Evolutionary conservation across 176 grass and related monocot genomes (phyloP).

Genomic region (Secale cereale): DNA sequence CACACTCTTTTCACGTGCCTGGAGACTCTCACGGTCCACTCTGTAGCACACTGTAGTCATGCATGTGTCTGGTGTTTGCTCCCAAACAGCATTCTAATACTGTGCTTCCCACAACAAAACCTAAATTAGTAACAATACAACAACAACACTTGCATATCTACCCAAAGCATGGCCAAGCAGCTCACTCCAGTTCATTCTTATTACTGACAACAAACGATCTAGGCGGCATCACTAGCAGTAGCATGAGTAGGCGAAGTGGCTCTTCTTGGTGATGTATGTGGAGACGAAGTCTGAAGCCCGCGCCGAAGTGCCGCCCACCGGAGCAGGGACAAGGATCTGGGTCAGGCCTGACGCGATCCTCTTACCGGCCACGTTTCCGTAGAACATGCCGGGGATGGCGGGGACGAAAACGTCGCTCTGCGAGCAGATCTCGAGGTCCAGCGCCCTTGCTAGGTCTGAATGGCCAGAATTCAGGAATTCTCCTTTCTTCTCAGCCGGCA

Average conservation of each 20-base stretch:
- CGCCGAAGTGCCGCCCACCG: conserved; percentile 11
- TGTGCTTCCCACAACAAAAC: conserved; percentile 21
- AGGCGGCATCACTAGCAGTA: conserved; percentile 37
- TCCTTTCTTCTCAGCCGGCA: conserved; percentile 67
- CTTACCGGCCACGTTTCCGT: conserved; percentile 70
- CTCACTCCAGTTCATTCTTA: conserved; percentile 24
- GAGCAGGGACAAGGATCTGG: conserved; percentile 59
- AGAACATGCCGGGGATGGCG: conserved; percentile 73
- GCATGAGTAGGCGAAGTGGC: conserved; percentile 69
- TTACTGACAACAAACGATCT: background rate
- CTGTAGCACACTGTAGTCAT: background rate
- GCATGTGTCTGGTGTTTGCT: background rate
- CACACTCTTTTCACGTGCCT: conserved; percentile 3
- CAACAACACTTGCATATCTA: conserved; percentile 22
- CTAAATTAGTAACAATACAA: conserved; percentile 15
- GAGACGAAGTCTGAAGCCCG: conserved; percentile 56
- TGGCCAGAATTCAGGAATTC: conserved; percentile 58
- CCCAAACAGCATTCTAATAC: background rate
- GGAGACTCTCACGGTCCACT: background rate
- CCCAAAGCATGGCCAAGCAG: conserved; percentile 29
- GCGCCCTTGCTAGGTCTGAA: conserved; percentile 62
- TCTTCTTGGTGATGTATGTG: conserved; percentile 64
- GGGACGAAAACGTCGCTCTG: conserved; percentile 70
- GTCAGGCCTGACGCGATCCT: conserved; percentile 68
- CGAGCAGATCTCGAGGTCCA: conserved; percentile 83